These are phyloP conservation scores for Raphanus hybrid DNA, from an alignment of 441 rosid species.

Conservation along the genomic window DNA sequence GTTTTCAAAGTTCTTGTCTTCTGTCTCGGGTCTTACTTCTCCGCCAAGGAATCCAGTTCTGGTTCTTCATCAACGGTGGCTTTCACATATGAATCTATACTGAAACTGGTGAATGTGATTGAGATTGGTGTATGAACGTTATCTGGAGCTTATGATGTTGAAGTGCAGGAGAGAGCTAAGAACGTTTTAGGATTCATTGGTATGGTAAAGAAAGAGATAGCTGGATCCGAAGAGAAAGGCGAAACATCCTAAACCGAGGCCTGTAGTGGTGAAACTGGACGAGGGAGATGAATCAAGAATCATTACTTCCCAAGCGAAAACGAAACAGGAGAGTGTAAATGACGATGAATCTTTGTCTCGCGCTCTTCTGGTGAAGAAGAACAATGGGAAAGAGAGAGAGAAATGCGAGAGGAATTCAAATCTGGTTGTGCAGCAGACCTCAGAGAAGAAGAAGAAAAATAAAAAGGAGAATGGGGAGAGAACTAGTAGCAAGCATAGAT, in stretches of 20 bases:
- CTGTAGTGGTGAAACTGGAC: constrained; percentile 86
- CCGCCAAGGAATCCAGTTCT: constrained; percentile 36
- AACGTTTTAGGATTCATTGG: constrained; percentile 71
- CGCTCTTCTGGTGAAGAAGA: constrained; percentile 61
- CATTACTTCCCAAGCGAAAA: constrained; percentile 41
- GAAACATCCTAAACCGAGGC: constrained; percentile 68
- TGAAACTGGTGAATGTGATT: constrained; percentile 52
- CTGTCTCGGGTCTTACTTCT: constrained; percentile 53
- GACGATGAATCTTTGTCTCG: constrained; percentile 59
- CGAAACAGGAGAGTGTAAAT: constrained; percentile 37
- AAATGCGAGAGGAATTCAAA: too few relatives aligned
- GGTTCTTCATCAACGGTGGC: constrained; percentile 27
- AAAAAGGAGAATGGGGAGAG: too few relatives aligned
- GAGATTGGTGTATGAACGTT: constrained; percentile 60
- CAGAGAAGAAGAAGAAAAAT: too few relatives aligned
- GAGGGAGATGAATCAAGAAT: constrained; percentile 56
- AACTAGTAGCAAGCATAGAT: too few relatives aligned
- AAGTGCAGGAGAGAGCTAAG: constrained; percentile 75
- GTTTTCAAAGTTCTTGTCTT: constrained; percentile 68
- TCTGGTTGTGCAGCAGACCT: too few relatives aligned
- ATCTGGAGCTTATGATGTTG: constrained; percentile 65
- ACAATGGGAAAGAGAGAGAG: too few relatives aligned
- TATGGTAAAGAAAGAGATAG: constrained; percentile 54
- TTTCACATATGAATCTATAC: constrained; percentile 56
- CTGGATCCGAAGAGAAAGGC: constrained; percentile 59